These are phyloP conservation scores for Russula sp. DNA, from an alignment of 768 basidiomycete species.

Conservation along the genomic window DNA sequence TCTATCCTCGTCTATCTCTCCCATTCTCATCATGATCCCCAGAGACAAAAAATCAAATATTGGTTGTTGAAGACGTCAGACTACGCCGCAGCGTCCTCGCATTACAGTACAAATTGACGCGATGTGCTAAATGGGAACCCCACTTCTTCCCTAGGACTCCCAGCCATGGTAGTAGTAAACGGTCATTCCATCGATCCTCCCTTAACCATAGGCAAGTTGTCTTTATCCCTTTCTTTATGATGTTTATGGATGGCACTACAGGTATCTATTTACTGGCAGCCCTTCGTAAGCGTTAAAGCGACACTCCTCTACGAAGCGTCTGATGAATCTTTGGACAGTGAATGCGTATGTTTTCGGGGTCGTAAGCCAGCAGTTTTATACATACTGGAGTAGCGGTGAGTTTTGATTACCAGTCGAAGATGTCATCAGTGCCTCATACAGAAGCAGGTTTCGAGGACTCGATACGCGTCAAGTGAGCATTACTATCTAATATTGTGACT, in stretches of 20 bases:
- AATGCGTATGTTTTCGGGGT: background rate
- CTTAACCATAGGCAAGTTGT: background rate
- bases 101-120: background rate
- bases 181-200: background rate
- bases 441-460: background rate
- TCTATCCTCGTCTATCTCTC: too few species aligned
- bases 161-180: background rate
- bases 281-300: background rate
- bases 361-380: conserved; percentile 2
- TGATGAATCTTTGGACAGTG: background rate
- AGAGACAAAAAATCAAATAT: too few species aligned
- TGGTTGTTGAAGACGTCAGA: too few species aligned
- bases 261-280: background rate
- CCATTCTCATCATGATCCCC: too few species aligned
- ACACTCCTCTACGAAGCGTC: background rate
- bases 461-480: background rate
- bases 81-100: background rate
- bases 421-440: background rate
- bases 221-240: background rate
- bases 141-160: background rate
- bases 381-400: background rate
- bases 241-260: background rate
- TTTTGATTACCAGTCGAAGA: background rate
- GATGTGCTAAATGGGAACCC: background rate
- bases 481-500: background rate